Base-by-base conservation (phyloP, 177 flowering plant species). In the Vitis hybrid region DNA sequence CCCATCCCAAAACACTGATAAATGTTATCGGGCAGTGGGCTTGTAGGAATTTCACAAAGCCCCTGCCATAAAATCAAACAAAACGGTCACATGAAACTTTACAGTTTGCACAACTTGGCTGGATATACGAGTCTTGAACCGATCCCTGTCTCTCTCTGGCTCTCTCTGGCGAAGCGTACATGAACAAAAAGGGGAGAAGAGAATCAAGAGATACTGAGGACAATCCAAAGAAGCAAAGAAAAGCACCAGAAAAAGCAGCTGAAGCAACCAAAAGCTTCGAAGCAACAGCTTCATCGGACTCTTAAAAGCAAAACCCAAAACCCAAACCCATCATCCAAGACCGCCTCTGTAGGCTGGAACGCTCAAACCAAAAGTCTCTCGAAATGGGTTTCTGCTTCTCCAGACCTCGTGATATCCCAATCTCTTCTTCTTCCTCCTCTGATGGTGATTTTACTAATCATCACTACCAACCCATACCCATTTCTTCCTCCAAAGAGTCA, bases 351-450 rank as follows among this genome's bases (percentile, higher is more conserved):
- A 26, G 29, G 29, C 29, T 26, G 29, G 29, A 26, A 26, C 29
- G 29, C 29, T 26, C 29, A 26, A 26, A 26, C 29, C 29, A 26
- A 26, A 26, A 26, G 9, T 3, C 20, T 16, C 10, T 53, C 52
- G 18, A 15, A 69, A 82, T 82, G 86, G 86, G 89, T 39, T 45
- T 26, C 33, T 85, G 90, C 62, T 84, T 78, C 75, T 22, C 74
- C 22, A 78, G 51, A 71, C 22, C 0, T 20, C 76, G 68, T 19
- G 83, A 85, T 7, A 78, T 85, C 74, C 87, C 86, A 63, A 87
- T 87, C 63, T 82, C 82, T 18, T 83, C 86, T 20, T 77, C 87
- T 14, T 31, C 78, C 8, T 50, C 51, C 45, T 53, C 56, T 39
- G 45, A 39, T 39, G 45, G 8, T 7, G 79, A 77, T 10, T 70